Percentiles rank a stretch among this genome's conserved stretches.
Conservation (phyloP, 768 basidiomycete genomes). For the Pulveroboletus frians region DNA sequence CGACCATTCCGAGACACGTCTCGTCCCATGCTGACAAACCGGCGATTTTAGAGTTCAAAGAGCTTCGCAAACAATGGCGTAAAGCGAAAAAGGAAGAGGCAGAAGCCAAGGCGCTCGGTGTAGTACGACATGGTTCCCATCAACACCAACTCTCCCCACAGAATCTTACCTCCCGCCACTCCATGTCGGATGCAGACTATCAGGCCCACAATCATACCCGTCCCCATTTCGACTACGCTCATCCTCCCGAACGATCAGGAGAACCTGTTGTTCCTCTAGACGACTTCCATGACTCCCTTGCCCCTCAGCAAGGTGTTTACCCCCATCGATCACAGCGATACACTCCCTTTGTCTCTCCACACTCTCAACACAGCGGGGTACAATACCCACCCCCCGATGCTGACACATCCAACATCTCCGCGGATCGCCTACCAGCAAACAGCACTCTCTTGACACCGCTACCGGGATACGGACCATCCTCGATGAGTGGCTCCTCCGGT, state of each 20-base stretch:
- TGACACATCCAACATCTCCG: slow-evolving; percentile 13
- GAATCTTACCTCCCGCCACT: slow-evolving; percentile 20
- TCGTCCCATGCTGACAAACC: slow-evolving; percentile 7
- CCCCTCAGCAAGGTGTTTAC: slow-evolving; percentile 17
- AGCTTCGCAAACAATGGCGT: slow-evolving; percentile 94
- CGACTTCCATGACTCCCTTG: slow-evolving; percentile 18
- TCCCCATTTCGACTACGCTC: slow-evolving; percentile 21
- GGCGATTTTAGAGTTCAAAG: slow-evolving; percentile 79
- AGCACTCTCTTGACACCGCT: slow-evolving; percentile 72
- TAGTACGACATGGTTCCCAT: slow-evolving; percentile 16
- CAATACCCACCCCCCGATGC: slow-evolving; percentile 20
- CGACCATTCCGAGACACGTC: not conserved
- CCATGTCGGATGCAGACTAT: slow-evolving; percentile 26
- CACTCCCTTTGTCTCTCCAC: slow-evolving; percentile 16
- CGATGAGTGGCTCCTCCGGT: slow-evolving; percentile 23
- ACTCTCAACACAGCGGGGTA: slow-evolving; percentile 12
- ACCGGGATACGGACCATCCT: slow-evolving; percentile 47
- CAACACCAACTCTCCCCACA: slow-evolving; percentile 14
- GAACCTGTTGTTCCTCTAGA: slow-evolving; percentile 7
- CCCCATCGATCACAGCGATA: slow-evolving; percentile 28
- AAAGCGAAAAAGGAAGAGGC: slow-evolving; percentile 80
- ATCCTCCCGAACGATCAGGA: slow-evolving; percentile 22
- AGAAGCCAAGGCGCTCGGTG: slow-evolving; percentile 22
- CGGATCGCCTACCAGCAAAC: slow-evolving; percentile 50
- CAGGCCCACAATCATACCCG: slow-evolving; percentile 13